phyloP scores from a whole-genome alignment of 2,329 filamentous ascomycete genomes.

The Teratosphaeria viscida region DNA sequence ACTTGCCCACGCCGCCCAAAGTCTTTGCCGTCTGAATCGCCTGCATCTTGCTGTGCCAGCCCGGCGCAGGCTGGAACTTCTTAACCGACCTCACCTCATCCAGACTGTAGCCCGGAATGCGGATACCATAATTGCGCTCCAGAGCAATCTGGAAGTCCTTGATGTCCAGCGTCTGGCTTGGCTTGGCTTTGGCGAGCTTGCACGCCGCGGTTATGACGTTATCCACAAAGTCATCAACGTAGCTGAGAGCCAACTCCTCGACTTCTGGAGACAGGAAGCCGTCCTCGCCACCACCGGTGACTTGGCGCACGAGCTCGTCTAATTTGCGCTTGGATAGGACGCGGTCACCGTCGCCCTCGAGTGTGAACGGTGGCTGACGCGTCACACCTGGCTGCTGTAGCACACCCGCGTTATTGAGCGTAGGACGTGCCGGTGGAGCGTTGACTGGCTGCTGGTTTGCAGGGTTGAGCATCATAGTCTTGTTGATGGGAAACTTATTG shows the following conservation, averaged over 20 bases:
- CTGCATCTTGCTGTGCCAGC: conserved; percentile 95
- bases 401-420: conserved; percentile 71
- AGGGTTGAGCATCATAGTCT: conserved; percentile 60
- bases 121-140: conserved; percentile 60
- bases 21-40: conserved; percentile 89
- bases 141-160: conserved; percentile 48
- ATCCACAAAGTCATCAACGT: conserved; percentile 93
- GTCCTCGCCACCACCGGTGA: conserved; percentile 59
- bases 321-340: conserved; percentile 97
- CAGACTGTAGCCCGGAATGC: conserved; percentile 84
- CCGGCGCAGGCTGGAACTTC: conserved; percentile 78
- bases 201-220: conserved; percentile 79
- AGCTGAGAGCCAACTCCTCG: conserved; percentile 84
- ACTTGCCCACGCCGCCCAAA: conserved; percentile 31
- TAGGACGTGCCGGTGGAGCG: conserved; percentile 67
- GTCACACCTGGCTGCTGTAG: conserved; percentile 79
- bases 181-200: conserved; percentile 83
- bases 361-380: conserved; percentile 70
- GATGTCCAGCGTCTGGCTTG: conserved; percentile 78
- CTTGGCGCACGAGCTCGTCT: conserved; percentile 87
- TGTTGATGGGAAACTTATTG: conserved; percentile 71
- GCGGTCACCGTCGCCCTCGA: conserved; percentile 84
- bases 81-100: conserved; percentile 91
- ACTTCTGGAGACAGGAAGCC: conserved; percentile 77
- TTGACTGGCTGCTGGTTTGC: conserved; percentile 65